Evolutionary conservation across 1,139 yeast genomes (phyloP).

Genomic region (Yamadazyma dendronema): DNA sequence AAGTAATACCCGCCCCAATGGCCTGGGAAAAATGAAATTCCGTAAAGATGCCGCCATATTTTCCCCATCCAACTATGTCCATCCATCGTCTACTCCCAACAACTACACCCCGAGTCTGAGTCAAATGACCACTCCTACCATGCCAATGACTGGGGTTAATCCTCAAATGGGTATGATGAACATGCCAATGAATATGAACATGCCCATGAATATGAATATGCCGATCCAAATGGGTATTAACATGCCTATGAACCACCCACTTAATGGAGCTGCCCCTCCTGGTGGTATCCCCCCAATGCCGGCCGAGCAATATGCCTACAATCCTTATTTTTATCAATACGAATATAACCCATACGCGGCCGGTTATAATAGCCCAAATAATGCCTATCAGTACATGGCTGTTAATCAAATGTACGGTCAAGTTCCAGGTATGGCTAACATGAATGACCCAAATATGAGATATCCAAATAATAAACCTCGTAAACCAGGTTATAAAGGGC

Average conservation of each 20-base stretch:
- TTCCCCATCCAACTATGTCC: constrained; percentile 29
- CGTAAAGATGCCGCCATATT: constrained; percentile 45
- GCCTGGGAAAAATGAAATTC: constrained; percentile 37
- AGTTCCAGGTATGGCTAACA: constrained; percentile 2
- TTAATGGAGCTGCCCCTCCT: constrained; percentile 2
- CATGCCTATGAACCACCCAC: constrained; percentile 1
- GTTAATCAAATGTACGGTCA: constrained; percentile 11
- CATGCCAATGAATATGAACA: constrained; percentile 7
- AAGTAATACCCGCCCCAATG: constrained; percentile 7
- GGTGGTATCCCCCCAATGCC: constrained; percentile 3
- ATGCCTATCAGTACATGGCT: constrained; percentile 10
- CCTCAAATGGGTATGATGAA: constrained; percentile 2
- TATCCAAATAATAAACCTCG: neutral
- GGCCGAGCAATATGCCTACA: constrained; percentile 4
- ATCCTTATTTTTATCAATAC: constrained; percentile 14
- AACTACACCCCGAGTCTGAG: constrained; percentile 2
- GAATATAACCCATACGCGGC: constrained; percentile 12
- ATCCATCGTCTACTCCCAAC: constrained; percentile 6
- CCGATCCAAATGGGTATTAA: constrained; percentile 5
- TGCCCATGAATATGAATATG: constrained; percentile 3
- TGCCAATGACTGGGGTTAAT: constrained; percentile 1
- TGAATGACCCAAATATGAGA: neutral
- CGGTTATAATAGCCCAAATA: constrained; percentile 8
- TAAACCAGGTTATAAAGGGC: constrained; percentile 4
- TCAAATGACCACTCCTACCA: constrained; percentile 6